These are phyloP conservation scores for Podila epicladia DNA, from an alignment of 192 early-diverging fungal species.

Conservation along the genomic window DNA sequence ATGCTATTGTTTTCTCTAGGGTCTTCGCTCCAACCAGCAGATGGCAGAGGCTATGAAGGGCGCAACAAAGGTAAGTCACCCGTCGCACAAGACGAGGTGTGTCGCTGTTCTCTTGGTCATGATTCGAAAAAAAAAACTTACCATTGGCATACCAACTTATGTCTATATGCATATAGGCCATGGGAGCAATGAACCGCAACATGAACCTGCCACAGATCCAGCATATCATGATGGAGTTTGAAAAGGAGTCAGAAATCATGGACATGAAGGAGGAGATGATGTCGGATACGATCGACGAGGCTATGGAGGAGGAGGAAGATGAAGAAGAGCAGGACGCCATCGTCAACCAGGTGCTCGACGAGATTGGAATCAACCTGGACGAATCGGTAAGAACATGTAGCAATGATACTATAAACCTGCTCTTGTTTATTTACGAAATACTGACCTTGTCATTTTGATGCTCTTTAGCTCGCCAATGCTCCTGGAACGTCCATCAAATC, in stretches of 20 bases:
- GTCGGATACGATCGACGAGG: conserved; percentile 97
- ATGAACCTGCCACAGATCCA: conserved; percentile 95
- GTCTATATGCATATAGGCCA: conserved; percentile 63
- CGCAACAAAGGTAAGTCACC: conserved; percentile 75
- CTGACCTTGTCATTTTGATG: neutral
- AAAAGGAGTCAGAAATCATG: conserved; percentile 94
- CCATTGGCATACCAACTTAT: neutral
- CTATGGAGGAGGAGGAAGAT: conserved; percentile 94
- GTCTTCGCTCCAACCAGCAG: conserved; percentile 92
- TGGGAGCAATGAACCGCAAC: conserved; percentile 94
- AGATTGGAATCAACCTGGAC: conserved; percentile 89
- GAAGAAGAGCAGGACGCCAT: conserved; percentile 92
- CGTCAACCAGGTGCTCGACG: conserved; percentile 94
- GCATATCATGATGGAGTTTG: conserved; percentile 98
- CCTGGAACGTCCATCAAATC: conserved; percentile 57
- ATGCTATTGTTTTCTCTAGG: conserved; percentile 57
- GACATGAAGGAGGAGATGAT: conserved; percentile 99
- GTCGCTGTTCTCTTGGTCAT: too few species aligned
- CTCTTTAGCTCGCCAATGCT: conserved; percentile 53
- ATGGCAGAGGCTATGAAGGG: conserved; percentile 97
- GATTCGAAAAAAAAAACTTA: neutral
- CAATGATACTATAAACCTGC: neutral
- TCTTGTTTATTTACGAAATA: neutral
- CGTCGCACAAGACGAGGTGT: neutral
- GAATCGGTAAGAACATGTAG: conserved; percentile 67